These are phyloP conservation scores for Zanthoxylum bungeanum DNA, from an alignment of 345 rosid genomes.

Conservation along the genomic window DNA sequence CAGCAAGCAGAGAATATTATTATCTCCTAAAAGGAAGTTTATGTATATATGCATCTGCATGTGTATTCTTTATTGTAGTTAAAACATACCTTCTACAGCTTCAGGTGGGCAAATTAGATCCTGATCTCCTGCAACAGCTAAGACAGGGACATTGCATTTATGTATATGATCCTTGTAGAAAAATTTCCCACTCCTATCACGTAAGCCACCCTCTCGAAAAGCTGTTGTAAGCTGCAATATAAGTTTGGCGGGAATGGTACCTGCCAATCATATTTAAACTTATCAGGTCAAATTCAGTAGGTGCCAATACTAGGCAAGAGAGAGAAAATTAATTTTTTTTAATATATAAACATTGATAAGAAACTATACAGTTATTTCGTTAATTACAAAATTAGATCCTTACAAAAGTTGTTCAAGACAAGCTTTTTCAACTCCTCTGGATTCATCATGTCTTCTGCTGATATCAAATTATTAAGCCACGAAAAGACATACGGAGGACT, in stretches of 20 bases:
- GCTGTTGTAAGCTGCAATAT: constrained; percentile 90
- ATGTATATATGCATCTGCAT: not conserved
- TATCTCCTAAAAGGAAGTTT: not conserved
- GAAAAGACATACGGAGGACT: constrained; percentile 79
- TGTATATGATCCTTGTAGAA: constrained; percentile 68
- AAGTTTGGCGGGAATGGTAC: constrained; percentile 91
- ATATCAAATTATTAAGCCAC: constrained; percentile 83
- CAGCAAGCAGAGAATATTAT: constrained; percentile 6
- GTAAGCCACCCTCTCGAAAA: constrained; percentile 74
- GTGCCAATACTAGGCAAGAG: not conserved
- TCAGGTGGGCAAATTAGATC: constrained; percentile 93
- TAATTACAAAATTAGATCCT: constrained; percentile 25
- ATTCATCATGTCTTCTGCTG: constrained; percentile 96
- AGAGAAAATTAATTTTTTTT: too few relatives aligned
- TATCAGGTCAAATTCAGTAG: not conserved
- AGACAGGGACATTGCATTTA: constrained; percentile 58
- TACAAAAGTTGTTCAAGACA: constrained; percentile 86
- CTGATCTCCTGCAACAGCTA: constrained; percentile 90
- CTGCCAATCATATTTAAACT: constrained; percentile 33
- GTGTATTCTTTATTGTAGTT: not conserved
- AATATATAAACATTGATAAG: too few relatives aligned
- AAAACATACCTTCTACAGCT: constrained; percentile 75
- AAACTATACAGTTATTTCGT: too few relatives aligned
- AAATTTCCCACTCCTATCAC: constrained; percentile 75
- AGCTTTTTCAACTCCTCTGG: constrained; percentile 90